Evolutionary conservation across 2,329 filamentous ascomycete species (phyloP).

Genomic region (Fonsecaea erecta): DNA sequence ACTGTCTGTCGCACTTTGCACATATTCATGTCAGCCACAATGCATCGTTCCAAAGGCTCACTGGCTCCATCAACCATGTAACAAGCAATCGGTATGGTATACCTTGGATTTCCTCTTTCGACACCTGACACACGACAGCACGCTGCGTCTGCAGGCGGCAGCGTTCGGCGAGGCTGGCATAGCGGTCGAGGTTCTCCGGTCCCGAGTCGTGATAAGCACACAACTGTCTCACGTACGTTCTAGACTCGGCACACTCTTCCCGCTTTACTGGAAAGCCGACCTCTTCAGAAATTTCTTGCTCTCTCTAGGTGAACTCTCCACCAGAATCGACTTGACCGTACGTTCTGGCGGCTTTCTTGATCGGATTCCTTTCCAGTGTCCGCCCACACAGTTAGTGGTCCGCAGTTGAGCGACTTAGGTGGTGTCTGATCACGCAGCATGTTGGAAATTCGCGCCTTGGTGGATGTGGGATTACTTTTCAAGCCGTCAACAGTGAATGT

Average conservation of each 20-base stretch:
- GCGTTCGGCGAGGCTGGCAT: background rate
- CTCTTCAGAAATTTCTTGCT: background rate
- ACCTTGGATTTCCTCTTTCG: constrained; percentile 20
- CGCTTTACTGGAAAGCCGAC: too few relatives aligned
- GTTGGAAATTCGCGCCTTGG: background rate
- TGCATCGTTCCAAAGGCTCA: background rate
- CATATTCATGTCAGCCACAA: constrained; percentile 7
- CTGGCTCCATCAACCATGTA: constrained; percentile 3
- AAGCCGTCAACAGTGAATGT: background rate
- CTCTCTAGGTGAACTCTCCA: background rate
- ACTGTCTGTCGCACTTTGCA: constrained; percentile 5
- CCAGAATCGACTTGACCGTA: background rate
- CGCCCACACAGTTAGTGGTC: background rate
- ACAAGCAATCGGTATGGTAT: constrained; percentile 1
- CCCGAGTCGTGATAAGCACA: background rate
- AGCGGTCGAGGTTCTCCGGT: constrained; percentile 6
- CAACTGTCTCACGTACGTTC: background rate
- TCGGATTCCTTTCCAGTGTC: background rate
- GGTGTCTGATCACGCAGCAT: background rate
- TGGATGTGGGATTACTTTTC: background rate
- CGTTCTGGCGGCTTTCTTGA: background rate
- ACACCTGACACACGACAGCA: constrained; percentile 15
- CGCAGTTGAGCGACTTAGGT: background rate
- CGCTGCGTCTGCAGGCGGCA: constrained; percentile 9
- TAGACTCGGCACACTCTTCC: background rate